phyloP scores from a whole-genome alignment of 2,329 filamentous ascomycete species.

The Aspergillus aculeatus region DNA sequence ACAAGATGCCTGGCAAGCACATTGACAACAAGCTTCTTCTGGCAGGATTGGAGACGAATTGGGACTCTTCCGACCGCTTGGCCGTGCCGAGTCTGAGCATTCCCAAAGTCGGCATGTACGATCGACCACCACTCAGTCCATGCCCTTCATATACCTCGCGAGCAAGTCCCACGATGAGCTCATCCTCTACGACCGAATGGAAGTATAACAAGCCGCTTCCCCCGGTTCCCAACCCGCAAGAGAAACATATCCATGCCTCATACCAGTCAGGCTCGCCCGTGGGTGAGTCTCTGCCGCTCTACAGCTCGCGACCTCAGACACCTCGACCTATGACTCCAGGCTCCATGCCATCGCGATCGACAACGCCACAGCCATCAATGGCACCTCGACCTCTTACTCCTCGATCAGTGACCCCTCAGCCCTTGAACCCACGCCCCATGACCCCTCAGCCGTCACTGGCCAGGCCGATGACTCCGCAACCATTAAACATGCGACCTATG shows the following conservation, averaged over 20 bases:
- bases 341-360: not conserved
- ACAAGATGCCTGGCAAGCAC: not conserved
- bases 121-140: not conserved
- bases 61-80: conserved; percentile 2
- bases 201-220: conserved; percentile 3
- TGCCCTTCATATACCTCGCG: not conserved
- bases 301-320: not conserved
- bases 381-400: not conserved
- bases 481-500: not conserved
- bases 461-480: not conserved
- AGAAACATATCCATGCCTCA: not conserved
- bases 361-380: conserved; percentile 1
- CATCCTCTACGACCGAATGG: not conserved
- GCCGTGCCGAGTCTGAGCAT: conserved; percentile 2
- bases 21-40: conserved; percentile 4
- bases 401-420: not conserved
- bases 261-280: not conserved
- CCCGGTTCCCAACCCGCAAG: not conserved
- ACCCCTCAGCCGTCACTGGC: not conserved
- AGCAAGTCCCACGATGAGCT: not conserved
- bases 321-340: conserved; percentile 1
- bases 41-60: conserved; percentile 3
- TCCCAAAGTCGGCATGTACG: not conserved
- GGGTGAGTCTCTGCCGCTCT: not conserved
- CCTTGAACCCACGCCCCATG: not conserved